Conservation (phyloP, 257 asterid species). For the Ocimum tenuiflorum region DNA sequence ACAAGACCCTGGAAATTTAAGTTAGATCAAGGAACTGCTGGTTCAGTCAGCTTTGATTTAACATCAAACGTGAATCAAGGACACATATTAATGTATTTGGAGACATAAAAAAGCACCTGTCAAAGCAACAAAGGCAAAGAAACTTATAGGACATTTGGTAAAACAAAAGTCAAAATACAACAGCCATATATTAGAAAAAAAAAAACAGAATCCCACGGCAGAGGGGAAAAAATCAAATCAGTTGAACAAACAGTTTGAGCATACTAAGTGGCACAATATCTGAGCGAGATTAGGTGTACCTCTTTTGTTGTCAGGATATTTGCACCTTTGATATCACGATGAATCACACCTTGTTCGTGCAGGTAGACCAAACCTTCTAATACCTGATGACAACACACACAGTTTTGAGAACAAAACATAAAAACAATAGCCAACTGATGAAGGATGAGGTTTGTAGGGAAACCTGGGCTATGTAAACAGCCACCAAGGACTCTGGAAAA, state of each 20-base stretch:
- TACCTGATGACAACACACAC: constrained; percentile 44
- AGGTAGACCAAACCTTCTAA: constrained; percentile 96
- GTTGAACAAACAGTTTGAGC: neutral
- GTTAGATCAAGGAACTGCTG: constrained; percentile 27
- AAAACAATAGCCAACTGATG: constrained; percentile 1
- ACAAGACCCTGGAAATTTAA: constrained; percentile 87
- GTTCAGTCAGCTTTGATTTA: too few relatives aligned
- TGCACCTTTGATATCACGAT: constrained; percentile 99
- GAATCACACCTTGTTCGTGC: constrained; percentile 99
- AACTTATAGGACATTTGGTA: too few relatives aligned
- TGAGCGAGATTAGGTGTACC: constrained; percentile 34
- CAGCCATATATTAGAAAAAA: neutral
- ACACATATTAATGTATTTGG: too few relatives aligned
- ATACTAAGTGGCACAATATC: neutral
- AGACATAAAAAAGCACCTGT: too few relatives aligned
- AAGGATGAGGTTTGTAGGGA: constrained; percentile 20
- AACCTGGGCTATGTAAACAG: constrained; percentile 96
- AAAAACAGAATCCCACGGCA: too few relatives aligned
- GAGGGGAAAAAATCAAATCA: neutral
- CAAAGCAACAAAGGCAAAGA: too few relatives aligned
- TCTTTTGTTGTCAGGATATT: constrained; percentile 96
- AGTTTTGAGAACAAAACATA: constrained; percentile 17
- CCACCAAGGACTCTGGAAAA: constrained; percentile 96
- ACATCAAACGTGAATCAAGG: too few relatives aligned
- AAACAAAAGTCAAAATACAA: neutral